Evolutionary conservation across 441 rosid species (phyloP).

Genomic region (Gossypium lobatum): DNA sequence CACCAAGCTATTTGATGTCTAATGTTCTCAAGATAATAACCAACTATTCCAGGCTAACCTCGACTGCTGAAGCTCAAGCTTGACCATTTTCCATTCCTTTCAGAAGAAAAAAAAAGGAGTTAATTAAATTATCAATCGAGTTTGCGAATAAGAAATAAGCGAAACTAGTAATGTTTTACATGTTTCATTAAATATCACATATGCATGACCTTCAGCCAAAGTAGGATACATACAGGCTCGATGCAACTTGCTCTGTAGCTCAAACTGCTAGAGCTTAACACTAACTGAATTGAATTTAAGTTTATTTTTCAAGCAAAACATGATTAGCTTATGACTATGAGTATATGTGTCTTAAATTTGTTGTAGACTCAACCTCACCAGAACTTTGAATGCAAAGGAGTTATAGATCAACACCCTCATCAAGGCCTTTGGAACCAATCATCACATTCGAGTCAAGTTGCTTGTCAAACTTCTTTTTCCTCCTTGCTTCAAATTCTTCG

Average conservation of each 20-base stretch:
- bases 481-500: slow-evolving; percentile 79
- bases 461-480: slow-evolving; percentile 91
- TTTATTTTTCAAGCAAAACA: not conserved
- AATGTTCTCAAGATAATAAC: not conserved
- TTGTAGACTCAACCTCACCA: slow-evolving; percentile 6
- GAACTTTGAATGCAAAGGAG: not conserved
- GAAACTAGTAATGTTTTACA: not conserved
- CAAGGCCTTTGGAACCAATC: slow-evolving; percentile 90
- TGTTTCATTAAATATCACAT: not conserved
- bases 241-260: not conserved
- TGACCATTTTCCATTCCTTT: not conserved
- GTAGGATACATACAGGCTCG: not conserved
- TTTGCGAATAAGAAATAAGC: not conserved
- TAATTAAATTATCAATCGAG: not conserved
- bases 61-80: not conserved
- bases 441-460: slow-evolving; percentile 81
- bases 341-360: not conserved
- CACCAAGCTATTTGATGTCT: not conserved
- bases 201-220: not conserved
- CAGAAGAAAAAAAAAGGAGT: not conserved
- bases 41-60: not conserved
- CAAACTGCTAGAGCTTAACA: not conserved
- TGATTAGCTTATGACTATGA: not conserved
- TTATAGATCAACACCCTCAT: slow-evolving; percentile 84
- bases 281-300: not conserved